Conservation (phyloP, 768 basidiomycete genomes). For the Lactarius sanguifluus region DNA sequence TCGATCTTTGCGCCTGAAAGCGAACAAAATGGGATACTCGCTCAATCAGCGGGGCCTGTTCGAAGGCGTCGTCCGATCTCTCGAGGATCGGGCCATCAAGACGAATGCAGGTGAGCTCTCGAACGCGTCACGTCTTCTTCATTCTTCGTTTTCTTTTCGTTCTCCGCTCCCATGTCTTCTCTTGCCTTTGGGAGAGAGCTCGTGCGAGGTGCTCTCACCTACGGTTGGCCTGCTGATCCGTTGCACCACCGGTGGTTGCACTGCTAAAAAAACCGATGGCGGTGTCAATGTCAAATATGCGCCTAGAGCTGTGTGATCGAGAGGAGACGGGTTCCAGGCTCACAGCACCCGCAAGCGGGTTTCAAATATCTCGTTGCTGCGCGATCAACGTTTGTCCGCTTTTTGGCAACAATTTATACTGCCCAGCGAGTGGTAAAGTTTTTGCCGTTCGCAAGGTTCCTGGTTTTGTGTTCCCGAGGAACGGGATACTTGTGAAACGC, state of each 20-base stretch:
- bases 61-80: slow-evolving; percentile 68
- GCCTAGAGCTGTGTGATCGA: slow-evolving; percentile 20
- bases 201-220: not conserved
- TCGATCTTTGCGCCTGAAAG: slow-evolving; percentile 82
- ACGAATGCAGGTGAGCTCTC: slow-evolving; percentile 52
- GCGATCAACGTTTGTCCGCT: not conserved
- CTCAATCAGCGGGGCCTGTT: slow-evolving; percentile 87
- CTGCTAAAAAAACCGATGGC: not conserved
- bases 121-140: not conserved
- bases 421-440: slow-evolving; percentile 3
- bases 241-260: not conserved
- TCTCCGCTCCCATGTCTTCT: slow-evolving; percentile 1
- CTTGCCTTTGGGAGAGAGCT: not conserved
- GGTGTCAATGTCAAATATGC: not conserved
- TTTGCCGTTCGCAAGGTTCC: not conserved
- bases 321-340: slow-evolving; percentile 17
- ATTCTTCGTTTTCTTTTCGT: slow-evolving; percentile 22
- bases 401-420: not conserved
- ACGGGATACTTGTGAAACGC: slow-evolving; percentile 1
- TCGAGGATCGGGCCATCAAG: slow-evolving; percentile 59
- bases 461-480: slow-evolving; percentile 15
- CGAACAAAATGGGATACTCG: slow-evolving; percentile 74
- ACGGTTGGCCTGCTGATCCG: slow-evolving; percentile 11
- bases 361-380: slow-evolving; percentile 13
- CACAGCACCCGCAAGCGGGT: not conserved